Conservation (phyloP, 345 rosid genomes). For the Ricinus communis region DNA sequence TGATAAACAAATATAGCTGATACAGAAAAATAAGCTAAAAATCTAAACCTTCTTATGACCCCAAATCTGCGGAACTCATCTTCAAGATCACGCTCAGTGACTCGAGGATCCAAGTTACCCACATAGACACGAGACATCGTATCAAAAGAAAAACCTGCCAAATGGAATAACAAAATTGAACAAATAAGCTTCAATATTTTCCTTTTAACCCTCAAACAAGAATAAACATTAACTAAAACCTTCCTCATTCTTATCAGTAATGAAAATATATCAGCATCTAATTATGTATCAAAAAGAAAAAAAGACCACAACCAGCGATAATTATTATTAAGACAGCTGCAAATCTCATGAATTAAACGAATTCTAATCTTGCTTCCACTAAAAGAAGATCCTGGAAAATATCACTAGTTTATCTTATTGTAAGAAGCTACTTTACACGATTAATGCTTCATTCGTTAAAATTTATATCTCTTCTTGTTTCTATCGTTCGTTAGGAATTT, state of each 20-base stretch:
- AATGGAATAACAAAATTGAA: not conserved
- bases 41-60: conserved; percentile 22
- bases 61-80: conserved; percentile 38
- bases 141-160: conserved; percentile 10
- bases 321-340: too few species aligned
- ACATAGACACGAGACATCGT: conserved; percentile 39
- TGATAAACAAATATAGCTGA: not conserved
- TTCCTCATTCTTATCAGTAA: too few species aligned
- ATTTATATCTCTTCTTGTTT: too few species aligned
- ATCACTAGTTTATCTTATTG: not conserved
- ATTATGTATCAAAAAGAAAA: too few species aligned
- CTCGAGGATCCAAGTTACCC: conserved; percentile 38
- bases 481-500: too few species aligned
- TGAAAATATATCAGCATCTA: too few species aligned
- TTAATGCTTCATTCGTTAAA: too few species aligned
- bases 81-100: conserved; percentile 37
- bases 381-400: not conserved
- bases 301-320: too few species aligned
- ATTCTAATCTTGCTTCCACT: not conserved
- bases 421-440: too few species aligned
- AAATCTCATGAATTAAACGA: too few species aligned
- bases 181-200: conserved; percentile 1
- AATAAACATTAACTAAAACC: too few species aligned
- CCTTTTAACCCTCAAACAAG: too few species aligned
- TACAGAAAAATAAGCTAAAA: not conserved